Percentiles rank a stretch among this genome's conserved stretches.
These are phyloP conservation scores for Arthrobotrys conoides DNA, from an alignment of 2,329 filamentous ascomycete genomes.

Conservation along the genomic window DNA sequence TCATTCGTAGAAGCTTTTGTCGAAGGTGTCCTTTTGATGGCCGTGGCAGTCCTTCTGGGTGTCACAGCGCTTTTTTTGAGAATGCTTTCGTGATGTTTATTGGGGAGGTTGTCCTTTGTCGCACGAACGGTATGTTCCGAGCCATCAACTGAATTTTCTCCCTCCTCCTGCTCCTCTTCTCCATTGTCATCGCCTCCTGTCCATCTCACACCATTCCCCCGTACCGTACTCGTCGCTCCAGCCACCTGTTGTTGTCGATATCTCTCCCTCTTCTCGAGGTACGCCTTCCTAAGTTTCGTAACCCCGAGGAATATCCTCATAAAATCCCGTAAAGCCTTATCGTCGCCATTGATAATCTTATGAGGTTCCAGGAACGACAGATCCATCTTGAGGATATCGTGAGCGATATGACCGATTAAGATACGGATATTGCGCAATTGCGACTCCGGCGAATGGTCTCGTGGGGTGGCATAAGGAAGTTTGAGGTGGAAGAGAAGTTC, in stretches of 20 bases:
- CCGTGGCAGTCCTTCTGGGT: conserved; percentile 19
- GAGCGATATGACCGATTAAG: conserved; percentile 82
- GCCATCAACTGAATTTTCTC: conserved; percentile 43
- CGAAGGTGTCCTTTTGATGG: conserved; percentile 39
- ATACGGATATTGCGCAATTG: conserved; percentile 59
- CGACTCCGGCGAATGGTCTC: conserved; percentile 53
- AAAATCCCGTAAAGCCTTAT: conserved; percentile 53
- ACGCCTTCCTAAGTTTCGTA: conserved; percentile 50
- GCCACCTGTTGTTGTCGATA: conserved; percentile 32
- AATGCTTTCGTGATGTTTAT: conserved; percentile 9
- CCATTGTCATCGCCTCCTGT: not conserved
- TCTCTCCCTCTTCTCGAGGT: conserved; percentile 41
- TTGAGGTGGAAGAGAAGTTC: conserved; percentile 60
- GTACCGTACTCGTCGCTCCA: conserved; percentile 23
- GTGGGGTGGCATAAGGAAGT: conserved; percentile 57
- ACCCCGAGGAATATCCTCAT: conserved; percentile 59
- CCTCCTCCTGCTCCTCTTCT: conserved; percentile 7
- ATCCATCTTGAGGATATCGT: conserved; percentile 90
- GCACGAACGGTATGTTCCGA: conserved; percentile 48
- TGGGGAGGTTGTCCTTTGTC: conserved; percentile 4
- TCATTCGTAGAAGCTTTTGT: conserved; percentile 25
- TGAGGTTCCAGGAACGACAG: conserved; percentile 75
- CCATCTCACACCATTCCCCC: conserved; percentile 8
- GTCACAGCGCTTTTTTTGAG: conserved; percentile 19
- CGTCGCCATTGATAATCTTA: conserved; percentile 52